phyloP scores from a whole-genome alignment of 352 stramenopile genomes.

The Globisporangium takayamanum region DNA sequence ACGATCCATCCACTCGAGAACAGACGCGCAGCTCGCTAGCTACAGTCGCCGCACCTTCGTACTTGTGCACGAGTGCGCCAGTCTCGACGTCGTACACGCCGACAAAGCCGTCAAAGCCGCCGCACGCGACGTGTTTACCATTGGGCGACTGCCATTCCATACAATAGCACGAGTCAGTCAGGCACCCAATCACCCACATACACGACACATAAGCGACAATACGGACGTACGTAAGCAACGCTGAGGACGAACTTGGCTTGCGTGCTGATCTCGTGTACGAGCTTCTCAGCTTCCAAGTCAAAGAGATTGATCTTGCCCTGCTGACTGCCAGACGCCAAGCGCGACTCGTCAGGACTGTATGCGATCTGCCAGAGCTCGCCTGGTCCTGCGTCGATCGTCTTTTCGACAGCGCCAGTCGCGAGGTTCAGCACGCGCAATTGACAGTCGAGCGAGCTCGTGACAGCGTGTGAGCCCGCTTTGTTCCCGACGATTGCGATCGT shows the following conservation, averaged over 20 bases:
- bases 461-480: conserved; percentile 63
- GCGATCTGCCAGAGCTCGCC: conserved; percentile 87
- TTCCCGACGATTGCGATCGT: conserved; percentile 83
- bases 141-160: conserved; percentile 48
- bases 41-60: conserved; percentile 44
- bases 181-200: neutral
- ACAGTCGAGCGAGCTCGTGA: conserved; percentile 81
- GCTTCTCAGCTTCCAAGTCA: conserved; percentile 73
- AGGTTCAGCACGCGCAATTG: conserved; percentile 81
- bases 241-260: conserved; percentile 75
- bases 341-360: conserved; percentile 79
- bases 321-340: conserved; percentile 74
- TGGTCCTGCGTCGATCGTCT: conserved; percentile 78
- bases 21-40: neutral
- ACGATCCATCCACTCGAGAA: neutral
- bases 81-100: conserved; percentile 84
- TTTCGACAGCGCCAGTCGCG: conserved; percentile 56
- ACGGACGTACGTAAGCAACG: conserved; percentile 52
- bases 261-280: conserved; percentile 63
- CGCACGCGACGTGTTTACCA: conserved; percentile 77
- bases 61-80: conserved; percentile 74
- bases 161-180: neutral
- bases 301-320: conserved; percentile 87
- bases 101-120: conserved; percentile 77
- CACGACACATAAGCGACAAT: conserved; percentile 3